Conservation (phyloP, 768 basidiomycete species). For the Mycena galopus region DNA sequence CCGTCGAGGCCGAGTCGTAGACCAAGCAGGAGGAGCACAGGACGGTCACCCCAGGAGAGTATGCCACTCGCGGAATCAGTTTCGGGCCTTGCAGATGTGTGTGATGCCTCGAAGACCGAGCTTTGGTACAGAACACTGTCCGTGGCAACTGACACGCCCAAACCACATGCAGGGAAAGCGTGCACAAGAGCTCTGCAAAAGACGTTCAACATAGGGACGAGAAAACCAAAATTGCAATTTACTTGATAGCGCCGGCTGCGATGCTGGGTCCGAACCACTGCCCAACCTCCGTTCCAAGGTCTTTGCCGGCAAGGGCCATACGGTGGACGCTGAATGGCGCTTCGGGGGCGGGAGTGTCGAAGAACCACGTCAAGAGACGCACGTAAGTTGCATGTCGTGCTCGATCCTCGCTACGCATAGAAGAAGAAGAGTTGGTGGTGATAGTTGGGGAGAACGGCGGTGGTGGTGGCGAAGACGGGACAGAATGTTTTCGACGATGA, state of each 20-base stretch:
- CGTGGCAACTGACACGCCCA: constrained; percentile 85
- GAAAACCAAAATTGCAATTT: constrained; percentile 37
- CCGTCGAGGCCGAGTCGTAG: constrained; percentile 91
- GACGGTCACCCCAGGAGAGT: constrained; percentile 80
- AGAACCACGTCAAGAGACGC: constrained; percentile 93
- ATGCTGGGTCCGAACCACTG: constrained; percentile 99
- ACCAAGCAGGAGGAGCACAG: constrained; percentile 89
- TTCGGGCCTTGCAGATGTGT: constrained; percentile 47
- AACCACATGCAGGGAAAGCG: constrained; percentile 81
- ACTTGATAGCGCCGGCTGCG: constrained; percentile 97
- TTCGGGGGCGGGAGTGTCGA: constrained; percentile 87
- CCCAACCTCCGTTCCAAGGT: constrained; percentile 94
- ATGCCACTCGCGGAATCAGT: constrained; percentile 41
- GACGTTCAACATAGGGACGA: constrained; percentile 1
- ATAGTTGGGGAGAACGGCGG: constrained; percentile 48
- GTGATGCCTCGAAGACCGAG: constrained; percentile 88
- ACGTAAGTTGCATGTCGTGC: constrained; percentile 85
- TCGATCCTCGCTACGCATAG: constrained; percentile 36
- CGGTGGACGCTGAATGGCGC: constrained; percentile 96
- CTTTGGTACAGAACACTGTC: constrained; percentile 88
- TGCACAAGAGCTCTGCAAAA: constrained; percentile 76
- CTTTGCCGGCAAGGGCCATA: constrained; percentile 95
- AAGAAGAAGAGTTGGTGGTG: constrained; percentile 25
- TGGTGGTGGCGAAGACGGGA: constrained; percentile 62
- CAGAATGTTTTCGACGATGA: constrained; percentile 41